phyloP scores from a whole-genome alignment of 225 moss, liverwort and hornwort genomes.

The Ulota crispa region DNA sequence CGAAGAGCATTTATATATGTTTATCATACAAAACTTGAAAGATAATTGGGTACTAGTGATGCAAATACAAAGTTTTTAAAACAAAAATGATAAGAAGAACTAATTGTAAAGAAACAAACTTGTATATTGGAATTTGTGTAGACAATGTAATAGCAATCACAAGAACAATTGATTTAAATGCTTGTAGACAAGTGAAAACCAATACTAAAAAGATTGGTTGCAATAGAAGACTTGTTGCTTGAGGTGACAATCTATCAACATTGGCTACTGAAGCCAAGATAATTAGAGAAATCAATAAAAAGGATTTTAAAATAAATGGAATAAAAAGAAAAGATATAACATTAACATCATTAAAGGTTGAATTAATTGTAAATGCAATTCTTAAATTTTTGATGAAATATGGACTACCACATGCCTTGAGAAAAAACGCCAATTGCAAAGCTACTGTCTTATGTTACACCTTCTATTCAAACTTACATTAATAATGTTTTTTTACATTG shows the following conservation, averaged over 20 bases:
- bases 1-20: not conserved
- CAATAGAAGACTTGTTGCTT: conserved; percentile 6
- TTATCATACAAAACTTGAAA: not conserved
- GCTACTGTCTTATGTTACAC: not conserved
- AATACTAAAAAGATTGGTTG: conserved; percentile 16
- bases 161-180: not conserved
- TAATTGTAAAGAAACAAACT: not conserved
- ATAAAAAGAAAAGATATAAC: conserved; percentile 24
- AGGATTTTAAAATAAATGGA: conserved; percentile 27
- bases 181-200: conserved; percentile 20
- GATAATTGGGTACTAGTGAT: not conserved
- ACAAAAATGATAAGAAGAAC: conserved; percentile 3
- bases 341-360: not conserved
- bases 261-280: not conserved
- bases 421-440: not conserved
- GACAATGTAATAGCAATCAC: not conserved
- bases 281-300: not conserved
- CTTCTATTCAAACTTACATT: not conserved
- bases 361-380: conserved; percentile 8
- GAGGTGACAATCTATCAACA: not conserved
- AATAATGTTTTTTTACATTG: no score
- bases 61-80: conserved; percentile 15
- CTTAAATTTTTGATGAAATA: not conserved
- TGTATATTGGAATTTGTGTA: not conserved
- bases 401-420: not conserved